A percentile compares a stretch with the other conserved stretches of the same genome.
These are phyloP conservation scores for Shiraia bambusicola DNA, from an alignment of 2,329 filamentous ascomycete species.

Conservation along the genomic window DNA sequence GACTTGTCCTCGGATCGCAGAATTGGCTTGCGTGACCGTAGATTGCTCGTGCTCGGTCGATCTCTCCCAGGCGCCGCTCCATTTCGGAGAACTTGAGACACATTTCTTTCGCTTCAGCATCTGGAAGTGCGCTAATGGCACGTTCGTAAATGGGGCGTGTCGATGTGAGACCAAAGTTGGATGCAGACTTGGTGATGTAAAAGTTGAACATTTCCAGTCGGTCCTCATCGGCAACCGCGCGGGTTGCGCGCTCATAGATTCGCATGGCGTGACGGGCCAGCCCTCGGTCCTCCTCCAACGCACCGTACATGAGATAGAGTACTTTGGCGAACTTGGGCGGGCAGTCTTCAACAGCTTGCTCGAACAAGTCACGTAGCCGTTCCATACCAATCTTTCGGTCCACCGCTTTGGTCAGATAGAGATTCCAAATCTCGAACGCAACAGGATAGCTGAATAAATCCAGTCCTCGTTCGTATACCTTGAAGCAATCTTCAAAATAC, in stretches of 20 bases:
- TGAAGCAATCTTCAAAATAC: conserved; percentile 97
- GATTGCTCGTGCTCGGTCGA: conserved; percentile 91
- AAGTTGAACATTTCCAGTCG: conserved; percentile 98
- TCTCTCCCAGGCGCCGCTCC: conserved; percentile 87
- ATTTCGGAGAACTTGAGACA: conserved; percentile 98
- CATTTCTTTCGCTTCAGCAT: conserved; percentile 93
- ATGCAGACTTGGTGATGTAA: conserved; percentile 98
- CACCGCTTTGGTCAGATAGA: conserved; percentile 96
- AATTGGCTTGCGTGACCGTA: conserved; percentile 97
- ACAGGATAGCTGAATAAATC: conserved; percentile 99
- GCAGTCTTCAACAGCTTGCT: conserved; percentile 93
- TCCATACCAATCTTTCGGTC: conserved; percentile 96
- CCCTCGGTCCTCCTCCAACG: conserved; percentile 91
- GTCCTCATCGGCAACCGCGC: conserved; percentile 92
- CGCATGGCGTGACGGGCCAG: conserved; percentile 96
- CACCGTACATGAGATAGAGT: conserved; percentile 97
- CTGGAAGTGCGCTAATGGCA: conserved; percentile 89
- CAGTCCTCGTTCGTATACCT: conserved; percentile 90
- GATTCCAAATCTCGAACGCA: conserved; percentile 97
- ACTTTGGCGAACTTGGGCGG: conserved; percentile 95
- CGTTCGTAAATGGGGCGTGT: conserved; percentile 95
- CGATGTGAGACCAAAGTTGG: conserved; percentile 94
- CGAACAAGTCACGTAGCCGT: conserved; percentile 88
- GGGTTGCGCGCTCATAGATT: conserved; percentile 95
- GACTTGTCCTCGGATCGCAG: conserved; percentile 88